Evolutionary conservation across 768 basidiomycete species (phyloP).

Genomic region (Scleroderma citrinum): DNA sequence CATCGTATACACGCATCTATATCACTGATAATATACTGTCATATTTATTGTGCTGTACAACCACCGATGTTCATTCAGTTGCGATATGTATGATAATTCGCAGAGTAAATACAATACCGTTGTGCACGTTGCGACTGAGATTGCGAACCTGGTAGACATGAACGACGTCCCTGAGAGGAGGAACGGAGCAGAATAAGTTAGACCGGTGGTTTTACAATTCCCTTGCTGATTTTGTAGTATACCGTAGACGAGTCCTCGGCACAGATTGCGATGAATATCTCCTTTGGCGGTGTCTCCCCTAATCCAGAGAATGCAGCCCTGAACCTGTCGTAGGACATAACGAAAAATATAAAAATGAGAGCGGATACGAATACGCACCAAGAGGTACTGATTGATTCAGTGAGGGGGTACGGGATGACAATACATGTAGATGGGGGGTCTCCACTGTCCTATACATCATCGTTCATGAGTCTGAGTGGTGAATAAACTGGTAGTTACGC

Average conservation of each 20-base stretch:
- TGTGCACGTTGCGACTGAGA: too few species aligned
- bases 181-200: conserved; percentile 17
- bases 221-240: conserved; percentile 75
- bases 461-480: background rate
- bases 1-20: too few species aligned
- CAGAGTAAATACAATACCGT: too few species aligned
- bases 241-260: conserved; percentile 78
- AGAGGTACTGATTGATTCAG: conserved; percentile 57
- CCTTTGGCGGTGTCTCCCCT: conserved; percentile 27
- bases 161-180: too few species aligned
- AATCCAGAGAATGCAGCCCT: conserved; percentile 50
- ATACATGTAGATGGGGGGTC: conserved; percentile 25
- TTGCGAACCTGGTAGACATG: too few species aligned
- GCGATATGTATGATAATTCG: too few species aligned
- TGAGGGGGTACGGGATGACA: conserved; percentile 63
- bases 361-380: conserved; percentile 38
- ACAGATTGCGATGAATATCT: conserved; percentile 65
- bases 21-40: too few species aligned
- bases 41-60: too few species aligned
- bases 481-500: conserved; percentile 13
- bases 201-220: conserved; percentile 68
- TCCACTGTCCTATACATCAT: conserved; percentile 32
- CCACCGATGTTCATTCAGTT: too few species aligned
- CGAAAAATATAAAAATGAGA: too few species aligned
- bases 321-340: conserved; percentile 37